Base-by-base conservation (phyloP, 495 filamentous ascomycete genomes). In the Daldinia caldariorum region DNA sequence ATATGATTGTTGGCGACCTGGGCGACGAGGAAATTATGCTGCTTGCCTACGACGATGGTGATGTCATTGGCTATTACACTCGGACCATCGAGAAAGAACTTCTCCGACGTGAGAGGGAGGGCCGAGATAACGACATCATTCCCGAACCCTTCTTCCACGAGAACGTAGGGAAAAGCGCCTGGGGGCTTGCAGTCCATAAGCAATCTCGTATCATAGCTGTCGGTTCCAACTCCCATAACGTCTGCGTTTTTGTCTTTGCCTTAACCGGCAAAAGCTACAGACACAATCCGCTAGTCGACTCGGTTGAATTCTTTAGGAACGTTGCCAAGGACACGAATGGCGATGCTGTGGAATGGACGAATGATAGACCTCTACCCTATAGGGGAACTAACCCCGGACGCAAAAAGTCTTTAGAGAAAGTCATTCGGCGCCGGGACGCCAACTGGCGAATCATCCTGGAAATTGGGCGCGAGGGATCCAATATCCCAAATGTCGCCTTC, bases 111-210 rank as follows among this genome's bases (percentile, higher is more conserved):
- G 67, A 74, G 58, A 58, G 67, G 14, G 45, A 49, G 9, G 63
- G 22, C 7, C 50, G 20, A n/a, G 32, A 58, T 6, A 20, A 50
- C 7, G 10, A 37, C 13, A 37, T 54, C 8, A 16, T 37, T 10
- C 75, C 76, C 34, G 67, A 78, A 55, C 83, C 88, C 0, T 91
- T 94, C 76, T 92, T 96, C 62, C 85, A 88, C 71, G 84, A 90
- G 58, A 91, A 90, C 77, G 93, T 97, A 18, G 86, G 84, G 1
- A 79, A 75, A 29, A 94, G 91, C 64, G 94, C 93, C 4, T 99
- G 95, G 95, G 95, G 95, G 0, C 74, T 99, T 38, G 92, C 94
- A 6, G 86, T 95, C 13, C 94, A 98, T 72, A 87, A 89, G 67
- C 82, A 89, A 65, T 89, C 90, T 12, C 85, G 93, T 2, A 77